These are phyloP conservation scores for Xylaria sp. DNA, from an alignment of 2,329 filamentous ascomycete species.

Conservation along the genomic window DNA sequence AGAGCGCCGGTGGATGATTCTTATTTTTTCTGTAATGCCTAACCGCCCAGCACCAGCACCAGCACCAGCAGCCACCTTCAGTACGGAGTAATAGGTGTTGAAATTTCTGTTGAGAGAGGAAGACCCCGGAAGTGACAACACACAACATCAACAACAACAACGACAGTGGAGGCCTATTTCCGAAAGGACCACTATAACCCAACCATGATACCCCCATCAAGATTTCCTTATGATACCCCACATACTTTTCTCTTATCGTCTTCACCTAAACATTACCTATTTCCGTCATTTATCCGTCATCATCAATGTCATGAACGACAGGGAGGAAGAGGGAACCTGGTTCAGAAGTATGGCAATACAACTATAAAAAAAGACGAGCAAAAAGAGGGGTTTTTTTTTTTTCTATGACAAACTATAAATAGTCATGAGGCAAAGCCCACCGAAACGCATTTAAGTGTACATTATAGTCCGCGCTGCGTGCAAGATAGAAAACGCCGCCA, in stretches of 20 bases:
- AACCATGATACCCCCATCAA: not conserved
- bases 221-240: not conserved
- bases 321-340: too few relatives aligned
- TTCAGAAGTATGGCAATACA: not conserved
- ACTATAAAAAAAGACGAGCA: not conserved
- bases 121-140: too few relatives aligned
- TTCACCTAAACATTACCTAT: too few relatives aligned
- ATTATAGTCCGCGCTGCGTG: too few relatives aligned
- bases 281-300: not conserved
- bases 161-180: not conserved
- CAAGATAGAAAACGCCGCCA: not conserved
- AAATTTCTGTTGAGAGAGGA: not conserved
- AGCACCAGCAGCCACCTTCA: too few relatives aligned
- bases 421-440: too few relatives aligned
- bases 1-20: not conserved
- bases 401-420: not conserved
- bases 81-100: not conserved
- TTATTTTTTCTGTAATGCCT: not conserved
- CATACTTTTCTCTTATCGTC: not conserved
- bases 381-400: not conserved
- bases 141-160: not conserved
- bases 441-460: too few relatives aligned
- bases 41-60: not conserved
- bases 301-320: not conserved
- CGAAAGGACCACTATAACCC: not conserved